Evolutionary conservation across 139 green algal genomes (phyloP).

Genomic region (Deuterostichococcus epilithicus): DNA sequence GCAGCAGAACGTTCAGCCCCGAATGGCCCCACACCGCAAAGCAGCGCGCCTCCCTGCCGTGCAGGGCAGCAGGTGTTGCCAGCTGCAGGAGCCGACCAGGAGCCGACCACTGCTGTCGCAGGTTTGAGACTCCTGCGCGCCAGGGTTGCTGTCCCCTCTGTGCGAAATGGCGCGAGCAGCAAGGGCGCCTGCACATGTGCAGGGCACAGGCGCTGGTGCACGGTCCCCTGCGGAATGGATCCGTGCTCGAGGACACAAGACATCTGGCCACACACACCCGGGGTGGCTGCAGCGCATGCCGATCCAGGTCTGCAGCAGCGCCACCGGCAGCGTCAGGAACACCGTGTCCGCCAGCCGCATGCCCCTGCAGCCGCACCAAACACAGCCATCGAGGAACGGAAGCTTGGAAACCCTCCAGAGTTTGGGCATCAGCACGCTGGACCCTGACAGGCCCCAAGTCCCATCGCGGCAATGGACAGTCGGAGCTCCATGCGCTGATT

Average conservation of each 20-base stretch:
- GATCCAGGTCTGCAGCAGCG: constrained; percentile 20
- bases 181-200: background rate
- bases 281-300: constrained; percentile 8
- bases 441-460: too few relatives aligned
- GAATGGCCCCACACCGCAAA: background rate
- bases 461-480: too few relatives aligned
- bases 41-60: background rate
- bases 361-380: constrained; percentile 8
- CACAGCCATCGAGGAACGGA: too few relatives aligned
- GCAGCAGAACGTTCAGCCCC: background rate
- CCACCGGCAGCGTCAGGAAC: constrained; percentile 32
- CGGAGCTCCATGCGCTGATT: too few relatives aligned
- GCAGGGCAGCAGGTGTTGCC: background rate
- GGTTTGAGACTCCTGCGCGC: too few relatives aligned
- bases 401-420: too few relatives aligned
- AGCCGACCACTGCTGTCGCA: too few relatives aligned
- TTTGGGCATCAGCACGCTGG: too few relatives aligned
- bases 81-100: too few relatives aligned
- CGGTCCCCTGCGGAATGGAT: too few relatives aligned
- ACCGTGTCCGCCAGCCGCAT: constrained; percentile 38
- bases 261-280: background rate
- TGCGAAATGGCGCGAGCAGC: background rate
- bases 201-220: too few relatives aligned
- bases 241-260: too few relatives aligned
- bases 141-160: background rate